Conservation (phyloP, 2,329 filamentous ascomycete genomes). For the Stagonosporopsis cucurbitacearum region DNA sequence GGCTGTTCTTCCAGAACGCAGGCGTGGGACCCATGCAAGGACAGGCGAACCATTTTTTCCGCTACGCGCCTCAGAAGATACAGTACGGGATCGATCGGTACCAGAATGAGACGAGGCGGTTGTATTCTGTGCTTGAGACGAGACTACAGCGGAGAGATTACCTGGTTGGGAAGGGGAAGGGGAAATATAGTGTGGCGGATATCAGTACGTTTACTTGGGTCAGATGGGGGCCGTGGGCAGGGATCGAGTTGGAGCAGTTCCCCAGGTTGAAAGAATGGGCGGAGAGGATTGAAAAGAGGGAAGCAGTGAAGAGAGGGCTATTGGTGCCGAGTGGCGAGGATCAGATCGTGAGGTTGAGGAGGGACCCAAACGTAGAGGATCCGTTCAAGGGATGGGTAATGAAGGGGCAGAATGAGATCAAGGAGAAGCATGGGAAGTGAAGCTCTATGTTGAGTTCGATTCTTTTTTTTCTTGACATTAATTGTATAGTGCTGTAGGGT, state of each 20-base stretch:
- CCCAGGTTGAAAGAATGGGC: conserved; percentile 62
- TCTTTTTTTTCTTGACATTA: neutral
- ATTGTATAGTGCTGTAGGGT: neutral
- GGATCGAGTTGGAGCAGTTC: conserved; percentile 72
- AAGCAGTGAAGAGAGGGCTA: conserved; percentile 64
- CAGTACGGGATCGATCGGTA: conserved; percentile 82
- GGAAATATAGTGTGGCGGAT: conserved; percentile 68
- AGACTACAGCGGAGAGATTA: conserved; percentile 64
- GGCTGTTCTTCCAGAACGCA: conserved; percentile 73
- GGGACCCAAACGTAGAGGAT: conserved; percentile 30
- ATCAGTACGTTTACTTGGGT: conserved; percentile 80
- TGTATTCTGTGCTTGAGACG: conserved; percentile 77
- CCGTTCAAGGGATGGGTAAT: conserved; percentile 34
- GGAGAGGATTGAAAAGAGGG: conserved; percentile 41
- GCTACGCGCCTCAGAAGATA: conserved; percentile 81
- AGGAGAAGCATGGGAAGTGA: conserved; percentile 4
- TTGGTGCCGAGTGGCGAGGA: conserved; percentile 31
- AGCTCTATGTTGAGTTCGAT: neutral
- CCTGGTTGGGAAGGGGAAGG: conserved; percentile 65
- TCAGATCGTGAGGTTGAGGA: conserved; percentile 33
- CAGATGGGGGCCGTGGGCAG: conserved; percentile 62
- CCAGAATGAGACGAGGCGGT: conserved; percentile 77
- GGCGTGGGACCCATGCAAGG: conserved; percentile 80
- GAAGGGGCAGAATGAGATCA: conserved; percentile 5
- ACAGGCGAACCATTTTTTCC: conserved; percentile 78